Evolutionary conservation across 1,284 basidiomycete species (phyloP).

Genomic region (Cutaneotrichosporon arboriforme): DNA sequence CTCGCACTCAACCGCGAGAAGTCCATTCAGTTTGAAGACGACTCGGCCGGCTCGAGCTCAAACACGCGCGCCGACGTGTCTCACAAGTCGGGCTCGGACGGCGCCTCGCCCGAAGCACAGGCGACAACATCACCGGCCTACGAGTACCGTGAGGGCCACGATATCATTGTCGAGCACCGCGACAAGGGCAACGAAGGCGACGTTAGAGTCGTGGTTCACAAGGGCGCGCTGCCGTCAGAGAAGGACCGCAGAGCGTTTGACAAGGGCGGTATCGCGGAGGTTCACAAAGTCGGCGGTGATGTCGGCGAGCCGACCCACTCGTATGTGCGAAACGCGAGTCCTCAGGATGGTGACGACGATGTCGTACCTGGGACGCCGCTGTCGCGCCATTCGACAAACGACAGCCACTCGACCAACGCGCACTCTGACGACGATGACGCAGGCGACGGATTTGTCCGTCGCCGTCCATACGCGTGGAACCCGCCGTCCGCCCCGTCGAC

Average conservation of each 20-base stretch:
- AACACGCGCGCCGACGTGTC: slow-evolving; percentile 28
- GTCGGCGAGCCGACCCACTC: no score
- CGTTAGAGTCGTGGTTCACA: slow-evolving; percentile 1
- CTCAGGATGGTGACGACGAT: background rate
- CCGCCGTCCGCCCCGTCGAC: background rate
- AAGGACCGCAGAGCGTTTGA: slow-evolving; percentile 1
- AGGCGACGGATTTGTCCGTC: slow-evolving; percentile 12
- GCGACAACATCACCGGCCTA: slow-evolving; percentile 16
- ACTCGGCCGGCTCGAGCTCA: slow-evolving; percentile 14
- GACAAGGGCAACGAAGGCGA: slow-evolving; percentile 54
- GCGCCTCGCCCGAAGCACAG: slow-evolving; percentile 9
- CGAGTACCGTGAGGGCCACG: slow-evolving; percentile 66
- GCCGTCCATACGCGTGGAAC: slow-evolving; percentile 10
- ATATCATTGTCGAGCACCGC: slow-evolving; percentile 61
- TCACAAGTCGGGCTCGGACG: slow-evolving; percentile 14
- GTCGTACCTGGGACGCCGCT: background rate
- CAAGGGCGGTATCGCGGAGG: background rate
- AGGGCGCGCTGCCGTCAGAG: no score
- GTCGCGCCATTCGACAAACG: background rate
- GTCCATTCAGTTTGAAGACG: slow-evolving; percentile 17
- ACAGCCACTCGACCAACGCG: slow-evolving; percentile 18
- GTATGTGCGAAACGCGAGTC: no score
- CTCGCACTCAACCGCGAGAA: slow-evolving; percentile 7
- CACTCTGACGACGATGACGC: slow-evolving; percentile 12
- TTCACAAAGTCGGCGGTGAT: no score